These are phyloP conservation scores for Macrolepiota dolichaula DNA, from an alignment of 768 basidiomycete genomes.

Conservation along the genomic window DNA sequence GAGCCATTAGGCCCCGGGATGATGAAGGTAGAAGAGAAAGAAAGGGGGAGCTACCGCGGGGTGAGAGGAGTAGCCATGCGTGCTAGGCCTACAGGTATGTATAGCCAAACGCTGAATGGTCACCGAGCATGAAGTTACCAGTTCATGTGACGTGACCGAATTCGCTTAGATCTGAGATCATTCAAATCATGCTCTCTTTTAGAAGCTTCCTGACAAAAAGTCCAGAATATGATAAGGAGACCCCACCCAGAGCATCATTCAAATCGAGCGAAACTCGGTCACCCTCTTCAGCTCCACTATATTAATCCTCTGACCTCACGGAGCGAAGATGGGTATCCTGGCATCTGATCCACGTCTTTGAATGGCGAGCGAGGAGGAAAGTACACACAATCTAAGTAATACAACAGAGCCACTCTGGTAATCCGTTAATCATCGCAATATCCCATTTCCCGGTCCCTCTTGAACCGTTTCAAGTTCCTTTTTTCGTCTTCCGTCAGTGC, in stretches of 20 bases:
- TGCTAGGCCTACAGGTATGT: not conserved
- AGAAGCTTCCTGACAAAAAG: not conserved
- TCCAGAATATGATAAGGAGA: not conserved
- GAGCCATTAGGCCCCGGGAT: not conserved
- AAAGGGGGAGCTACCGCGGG: not conserved
- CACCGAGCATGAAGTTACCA: not conserved
- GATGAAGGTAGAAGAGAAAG: not conserved
- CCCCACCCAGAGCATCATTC: not conserved
- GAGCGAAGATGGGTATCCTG: not conserved
- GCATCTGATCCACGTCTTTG: not conserved
- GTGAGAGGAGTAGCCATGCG: not conserved
- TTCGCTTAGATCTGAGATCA: constrained; percentile 2
- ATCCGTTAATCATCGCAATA: constrained; percentile 46
- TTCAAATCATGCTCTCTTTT: not conserved
- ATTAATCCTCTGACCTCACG: not conserved
- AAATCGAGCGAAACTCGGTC: not conserved
- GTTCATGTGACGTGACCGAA: not conserved
- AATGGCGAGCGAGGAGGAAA: not conserved
- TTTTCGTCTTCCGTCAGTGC: constrained; percentile 46
- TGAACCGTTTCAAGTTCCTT: constrained; percentile 52
- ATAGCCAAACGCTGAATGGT: not conserved
- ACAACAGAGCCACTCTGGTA: not conserved
- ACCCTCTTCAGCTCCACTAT: not conserved
- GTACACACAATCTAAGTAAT: not conserved
- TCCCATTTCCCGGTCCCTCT: constrained; percentile 61